phyloP scores from a whole-genome alignment of 2,329 filamentous ascomycete genomes.

The Colletotrichum sublineola region DNA sequence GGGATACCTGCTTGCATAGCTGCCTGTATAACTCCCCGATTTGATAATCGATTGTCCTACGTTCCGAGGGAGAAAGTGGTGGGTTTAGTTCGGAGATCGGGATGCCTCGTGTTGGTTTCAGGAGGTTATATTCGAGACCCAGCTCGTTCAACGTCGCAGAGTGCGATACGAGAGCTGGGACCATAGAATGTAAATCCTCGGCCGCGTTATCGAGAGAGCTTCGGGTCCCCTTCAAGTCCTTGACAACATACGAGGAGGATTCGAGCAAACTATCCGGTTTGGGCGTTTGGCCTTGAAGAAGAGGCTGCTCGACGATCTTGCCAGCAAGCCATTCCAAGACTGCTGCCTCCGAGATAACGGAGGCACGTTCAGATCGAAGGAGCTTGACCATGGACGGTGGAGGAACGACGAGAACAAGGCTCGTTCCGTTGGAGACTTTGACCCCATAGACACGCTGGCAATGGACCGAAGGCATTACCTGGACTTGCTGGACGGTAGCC shows the following conservation, averaged over 20 bases:
- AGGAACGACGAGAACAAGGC: slow-evolving; percentile 58
- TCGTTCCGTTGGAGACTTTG: slow-evolving; percentile 56
- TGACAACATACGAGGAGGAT: neutral
- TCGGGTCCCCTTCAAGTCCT: no score
- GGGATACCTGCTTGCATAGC: slow-evolving; percentile 60
- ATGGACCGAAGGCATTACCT: slow-evolving; percentile 52
- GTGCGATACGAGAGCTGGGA: slow-evolving; percentile 59
- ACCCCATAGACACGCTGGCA: slow-evolving; percentile 60
- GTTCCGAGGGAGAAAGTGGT: slow-evolving; percentile 53
- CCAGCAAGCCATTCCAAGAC: slow-evolving; percentile 60
- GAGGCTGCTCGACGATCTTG: slow-evolving; percentile 19
- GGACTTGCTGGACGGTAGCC: slow-evolving; percentile 51
- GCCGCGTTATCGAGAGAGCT: neutral
- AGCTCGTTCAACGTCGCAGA: slow-evolving; percentile 48
- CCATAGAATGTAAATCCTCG: slow-evolving; percentile 13
- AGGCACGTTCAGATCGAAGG: slow-evolving; percentile 61
- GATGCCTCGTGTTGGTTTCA: slow-evolving; percentile 53
- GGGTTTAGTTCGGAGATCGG: slow-evolving; percentile 53
- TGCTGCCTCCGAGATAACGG: slow-evolving; percentile 59
- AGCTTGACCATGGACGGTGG: slow-evolving; percentile 58
- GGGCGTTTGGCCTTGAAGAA: slow-evolving; percentile 22
- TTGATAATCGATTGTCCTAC: slow-evolving; percentile 59
- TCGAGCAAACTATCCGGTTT: slow-evolving; percentile 24
- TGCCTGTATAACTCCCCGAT: slow-evolving; percentile 60
- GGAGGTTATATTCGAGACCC: slow-evolving; percentile 59